phyloP scores from a whole-genome alignment of 768 basidiomycete species.

The Termitomyces bulborhizus region DNA sequence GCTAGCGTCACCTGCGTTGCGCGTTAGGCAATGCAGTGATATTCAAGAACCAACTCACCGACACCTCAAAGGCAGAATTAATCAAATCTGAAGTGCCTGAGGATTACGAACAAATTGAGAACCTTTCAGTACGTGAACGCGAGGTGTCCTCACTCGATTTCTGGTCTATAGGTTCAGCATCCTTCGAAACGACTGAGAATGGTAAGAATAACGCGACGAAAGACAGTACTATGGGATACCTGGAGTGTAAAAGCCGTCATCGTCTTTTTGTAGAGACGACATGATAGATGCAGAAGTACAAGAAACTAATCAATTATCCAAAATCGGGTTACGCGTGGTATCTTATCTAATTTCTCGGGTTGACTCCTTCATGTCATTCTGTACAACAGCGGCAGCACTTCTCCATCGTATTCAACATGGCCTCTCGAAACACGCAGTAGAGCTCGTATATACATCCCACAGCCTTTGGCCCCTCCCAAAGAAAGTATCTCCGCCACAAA shows the following conservation, averaged over 20 bases:
- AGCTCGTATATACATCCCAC: slow-evolving; percentile 59
- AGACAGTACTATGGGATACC: slow-evolving; percentile 25
- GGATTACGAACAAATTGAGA: not conserved
- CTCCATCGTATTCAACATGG: slow-evolving; percentile 40
- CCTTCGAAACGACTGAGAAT: slow-evolving; percentile 8
- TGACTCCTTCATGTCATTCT: not conserved
- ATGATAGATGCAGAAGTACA: slow-evolving; percentile 9
- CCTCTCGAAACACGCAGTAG: slow-evolving; percentile 35
- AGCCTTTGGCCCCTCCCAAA: slow-evolving; percentile 55
- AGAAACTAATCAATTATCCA: not conserved
- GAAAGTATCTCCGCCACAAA: slow-evolving; percentile 9
- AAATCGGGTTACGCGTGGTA: not conserved
- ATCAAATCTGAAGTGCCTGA: slow-evolving; percentile 52
- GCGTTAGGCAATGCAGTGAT: not conserved
- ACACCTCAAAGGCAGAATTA: slow-evolving; percentile 78
- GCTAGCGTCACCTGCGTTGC: slow-evolving; percentile 80
- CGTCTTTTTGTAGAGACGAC: slow-evolving; percentile 61
- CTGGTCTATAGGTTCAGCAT: slow-evolving; percentile 22
- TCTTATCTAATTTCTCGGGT: slow-evolving; percentile 11
- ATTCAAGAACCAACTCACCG: slow-evolving; percentile 32
- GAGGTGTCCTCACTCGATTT: slow-evolving; percentile 18
- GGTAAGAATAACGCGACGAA: not conserved
- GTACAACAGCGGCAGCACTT: slow-evolving; percentile 4
- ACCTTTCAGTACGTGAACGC: not conserved
- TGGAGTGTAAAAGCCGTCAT: slow-evolving; percentile 73